Percentiles rank a stretch among this genome's conserved stretches.
These are phyloP conservation scores for Kodamaea kakaduensis DNA, from an alignment of 805 yeast genomes.

Conservation along the genomic window DNA sequence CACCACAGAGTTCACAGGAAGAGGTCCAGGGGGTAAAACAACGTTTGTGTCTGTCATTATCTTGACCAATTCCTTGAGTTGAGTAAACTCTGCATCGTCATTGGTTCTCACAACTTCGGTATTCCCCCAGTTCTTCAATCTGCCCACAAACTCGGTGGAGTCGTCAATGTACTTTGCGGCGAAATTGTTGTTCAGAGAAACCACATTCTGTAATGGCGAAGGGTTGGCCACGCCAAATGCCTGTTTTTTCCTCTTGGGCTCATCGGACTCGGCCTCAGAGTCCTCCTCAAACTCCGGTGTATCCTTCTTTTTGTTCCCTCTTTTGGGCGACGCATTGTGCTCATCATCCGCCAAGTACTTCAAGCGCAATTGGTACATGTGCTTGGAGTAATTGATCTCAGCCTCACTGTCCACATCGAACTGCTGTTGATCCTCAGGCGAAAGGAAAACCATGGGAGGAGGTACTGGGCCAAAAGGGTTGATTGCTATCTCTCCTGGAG, in stretches of 20 bases:
- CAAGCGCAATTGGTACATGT: constrained; percentile 44
- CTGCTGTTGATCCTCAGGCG: constrained; percentile 21
- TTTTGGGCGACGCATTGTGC: constrained; percentile 28
- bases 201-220: constrained; percentile 9
- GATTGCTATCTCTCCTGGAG: constrained; percentile 42
- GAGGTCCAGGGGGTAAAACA: constrained; percentile 4
- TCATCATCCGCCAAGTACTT: constrained; percentile 39
- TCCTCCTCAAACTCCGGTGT: constrained; percentile 11
- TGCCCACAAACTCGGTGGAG: constrained; percentile 1
- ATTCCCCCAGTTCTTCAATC: too few relatives aligned
- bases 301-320: constrained; percentile 28
- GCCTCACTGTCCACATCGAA: constrained; percentile 47
- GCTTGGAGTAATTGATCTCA: constrained; percentile 46
- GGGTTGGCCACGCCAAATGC: constrained; percentile 5
- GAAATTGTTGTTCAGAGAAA: constrained; percentile 4
- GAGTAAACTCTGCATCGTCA: constrained; percentile 12
- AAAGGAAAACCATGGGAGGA: constrained; percentile 26
- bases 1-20: constrained; percentile 15
- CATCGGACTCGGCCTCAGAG: constrained; percentile 5
- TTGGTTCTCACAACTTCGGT: not conserved
- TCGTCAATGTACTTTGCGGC: constrained; percentile 6
- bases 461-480: constrained; percentile 53
- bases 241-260: constrained; percentile 7
- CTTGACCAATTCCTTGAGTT: constrained; percentile 3
- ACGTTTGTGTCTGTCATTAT: constrained; percentile 1